These are phyloP conservation scores for Aspergillus sojae DNA, from an alignment of 2,329 filamentous ascomycete species.

Conservation along the genomic window DNA sequence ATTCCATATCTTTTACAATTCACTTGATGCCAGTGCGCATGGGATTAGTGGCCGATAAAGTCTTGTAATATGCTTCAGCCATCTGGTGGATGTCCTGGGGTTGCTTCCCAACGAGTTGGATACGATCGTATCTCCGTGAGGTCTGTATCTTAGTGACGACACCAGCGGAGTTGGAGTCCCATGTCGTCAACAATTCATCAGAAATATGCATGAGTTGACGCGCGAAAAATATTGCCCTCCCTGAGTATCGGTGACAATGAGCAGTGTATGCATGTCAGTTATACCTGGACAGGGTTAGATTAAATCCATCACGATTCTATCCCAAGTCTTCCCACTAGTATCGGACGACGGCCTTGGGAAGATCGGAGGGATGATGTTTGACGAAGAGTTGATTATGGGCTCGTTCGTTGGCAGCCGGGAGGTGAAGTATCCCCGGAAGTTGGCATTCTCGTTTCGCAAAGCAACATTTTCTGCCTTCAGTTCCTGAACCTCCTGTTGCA, in stretches of 20 bases:
- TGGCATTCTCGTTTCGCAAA: slow-evolving; percentile 27
- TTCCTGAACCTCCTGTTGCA: slow-evolving; percentile 21
- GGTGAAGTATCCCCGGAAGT: slow-evolving; percentile 23
- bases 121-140: neutral
- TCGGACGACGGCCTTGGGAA: slow-evolving; percentile 17
- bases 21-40: neutral
- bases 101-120: neutral
- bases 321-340: slow-evolving; percentile 26
- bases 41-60: too few species aligned
- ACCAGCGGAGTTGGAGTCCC: neutral
- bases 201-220: neutral
- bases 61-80: neutral
- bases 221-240: neutral
- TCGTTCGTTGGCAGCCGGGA: slow-evolving; percentile 17
- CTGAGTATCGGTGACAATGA: neutral
- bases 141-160: neutral
- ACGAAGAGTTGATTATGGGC: slow-evolving; percentile 10
- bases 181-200: neutral
- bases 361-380: slow-evolving; percentile 4
- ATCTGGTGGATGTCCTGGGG: neutral
- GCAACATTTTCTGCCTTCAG: slow-evolving; percentile 27
- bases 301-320: slow-evolving; percentile 29
- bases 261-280: neutral
- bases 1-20: neutral
- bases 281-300: slow-evolving; percentile 15